Evolutionary conservation across 164 flowering plant species (phyloP).

Genomic region (Umbilicus rupestris): DNA sequence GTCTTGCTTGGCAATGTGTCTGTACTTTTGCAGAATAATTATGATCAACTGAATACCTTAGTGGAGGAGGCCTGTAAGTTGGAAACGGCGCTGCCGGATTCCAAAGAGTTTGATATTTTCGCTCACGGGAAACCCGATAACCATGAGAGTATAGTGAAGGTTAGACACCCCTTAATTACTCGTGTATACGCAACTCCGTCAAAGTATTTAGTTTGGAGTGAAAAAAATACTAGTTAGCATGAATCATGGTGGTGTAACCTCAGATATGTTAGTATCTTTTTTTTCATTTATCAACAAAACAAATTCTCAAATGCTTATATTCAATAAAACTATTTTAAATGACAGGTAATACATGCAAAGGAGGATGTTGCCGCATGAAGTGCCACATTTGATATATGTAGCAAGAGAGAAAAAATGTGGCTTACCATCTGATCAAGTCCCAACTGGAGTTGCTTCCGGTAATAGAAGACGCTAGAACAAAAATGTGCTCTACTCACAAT

Average conservation of each 20-base stretch:
- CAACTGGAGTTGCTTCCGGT: background rate
- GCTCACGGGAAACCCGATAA: background rate
- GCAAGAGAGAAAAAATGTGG: conserved; percentile 61
- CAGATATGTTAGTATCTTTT: too few relatives aligned
- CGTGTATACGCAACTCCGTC: too few relatives aligned
- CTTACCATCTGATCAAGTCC: conserved; percentile 24
- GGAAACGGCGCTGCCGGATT: background rate
- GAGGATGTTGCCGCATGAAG: conserved; percentile 26
- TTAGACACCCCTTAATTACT: background rate
- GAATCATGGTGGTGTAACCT: too few relatives aligned
- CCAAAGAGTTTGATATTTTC: background rate
- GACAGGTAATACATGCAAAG: conserved; percentile 32
- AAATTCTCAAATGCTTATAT: too few relatives aligned
- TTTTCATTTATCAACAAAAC: too few relatives aligned
- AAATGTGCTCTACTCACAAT: background rate
- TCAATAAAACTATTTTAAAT: too few relatives aligned
- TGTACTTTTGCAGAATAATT: background rate
- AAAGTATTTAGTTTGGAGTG: background rate
- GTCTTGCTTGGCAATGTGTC: background rate
- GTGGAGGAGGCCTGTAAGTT: conserved; percentile 2
- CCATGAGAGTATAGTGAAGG: background rate
- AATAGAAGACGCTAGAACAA: background rate
- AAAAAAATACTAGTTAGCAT: too few relatives aligned
- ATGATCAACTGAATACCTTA: background rate
- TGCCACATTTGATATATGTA: conserved; percentile 48